Evolutionary conservation across 768 basidiomycete species (phyloP).

Genomic region (Leccinum boreale): DNA sequence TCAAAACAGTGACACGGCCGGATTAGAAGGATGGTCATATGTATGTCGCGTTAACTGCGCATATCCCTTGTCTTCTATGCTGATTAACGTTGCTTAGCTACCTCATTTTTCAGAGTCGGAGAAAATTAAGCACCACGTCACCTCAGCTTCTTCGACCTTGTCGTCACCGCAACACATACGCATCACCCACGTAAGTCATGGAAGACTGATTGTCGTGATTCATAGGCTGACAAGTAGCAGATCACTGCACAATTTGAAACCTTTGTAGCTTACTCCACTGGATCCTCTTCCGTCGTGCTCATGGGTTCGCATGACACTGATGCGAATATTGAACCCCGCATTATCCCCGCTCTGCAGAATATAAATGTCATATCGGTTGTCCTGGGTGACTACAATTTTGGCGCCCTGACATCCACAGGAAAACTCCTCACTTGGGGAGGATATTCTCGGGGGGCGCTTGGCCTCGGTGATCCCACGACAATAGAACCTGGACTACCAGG

Average conservation of each 20-base stretch:
- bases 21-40: slow-evolving; percentile 63
- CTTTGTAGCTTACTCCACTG: slow-evolving; percentile 81
- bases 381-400: slow-evolving; percentile 91
- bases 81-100: slow-evolving; percentile 44
- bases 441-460: slow-evolving; percentile 77
- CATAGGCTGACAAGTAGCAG: slow-evolving; percentile 34
- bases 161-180: slow-evolving; percentile 46
- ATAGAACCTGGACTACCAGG: slow-evolving; percentile 57
- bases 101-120: slow-evolving; percentile 68
- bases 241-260: slow-evolving; percentile 81
- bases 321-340: slow-evolving; percentile 45
- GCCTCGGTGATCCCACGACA: slow-evolving; percentile 70
- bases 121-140: slow-evolving; percentile 43
- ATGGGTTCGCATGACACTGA: slow-evolving; percentile 57
- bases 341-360: slow-evolving; percentile 74
- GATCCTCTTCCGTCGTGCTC: slow-evolving; percentile 66
- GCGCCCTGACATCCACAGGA: slow-evolving; percentile 76
- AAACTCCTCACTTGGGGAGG: slow-evolving; percentile 79
- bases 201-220: background rate
- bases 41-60: slow-evolving; percentile 40
- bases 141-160: slow-evolving; percentile 39
- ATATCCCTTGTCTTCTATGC: background rate
- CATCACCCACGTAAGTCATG: slow-evolving; percentile 71
- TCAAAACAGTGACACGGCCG: slow-evolving; percentile 36
- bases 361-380: slow-evolving; percentile 80